Evolutionary conservation across 345 rosid genomes (phyloP).

Genomic region (Moringa oleifera): DNA sequence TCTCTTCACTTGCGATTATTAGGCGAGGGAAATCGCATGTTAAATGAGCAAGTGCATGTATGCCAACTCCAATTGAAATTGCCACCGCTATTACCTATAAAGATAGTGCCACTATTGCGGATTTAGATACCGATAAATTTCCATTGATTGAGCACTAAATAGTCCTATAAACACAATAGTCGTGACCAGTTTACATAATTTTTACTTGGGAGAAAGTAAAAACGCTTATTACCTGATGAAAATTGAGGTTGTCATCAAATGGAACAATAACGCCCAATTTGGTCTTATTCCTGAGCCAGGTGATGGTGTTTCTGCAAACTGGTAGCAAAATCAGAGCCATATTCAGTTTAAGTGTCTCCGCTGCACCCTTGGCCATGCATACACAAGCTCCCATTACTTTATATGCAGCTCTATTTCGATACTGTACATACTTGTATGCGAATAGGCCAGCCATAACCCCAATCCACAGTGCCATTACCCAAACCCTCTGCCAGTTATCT

Average conservation of each 20-base stretch:
- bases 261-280: constrained; percentile 62
- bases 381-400: constrained; percentile 66
- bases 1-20: constrained; percentile 42
- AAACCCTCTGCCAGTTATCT: constrained; percentile 75
- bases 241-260: constrained; percentile 82
- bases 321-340: constrained; percentile 79
- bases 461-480: constrained; percentile 67
- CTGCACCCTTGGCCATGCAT: constrained; percentile 79
- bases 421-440: constrained; percentile 50
- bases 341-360: constrained; percentile 61
- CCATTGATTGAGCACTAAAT: too few relatives aligned
- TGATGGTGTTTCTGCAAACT: constrained; percentile 73
- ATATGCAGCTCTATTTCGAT: constrained; percentile 42
- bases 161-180: neutral
- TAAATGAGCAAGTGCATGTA: constrained; percentile 56
- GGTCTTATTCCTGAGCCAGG: constrained; percentile 76
- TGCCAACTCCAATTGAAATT: constrained; percentile 50
- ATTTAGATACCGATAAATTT: neutral
- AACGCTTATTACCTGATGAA: constrained; percentile 54
- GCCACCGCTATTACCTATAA: constrained; percentile 63
- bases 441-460: constrained; percentile 53
- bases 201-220: neutral
- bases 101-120: neutral
- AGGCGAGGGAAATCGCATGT: constrained; percentile 69
- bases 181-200: too few relatives aligned